These are phyloP conservation scores for Nemania sp. DNA, from an alignment of 2,329 filamentous ascomycete genomes.

Conservation along the genomic window DNA sequence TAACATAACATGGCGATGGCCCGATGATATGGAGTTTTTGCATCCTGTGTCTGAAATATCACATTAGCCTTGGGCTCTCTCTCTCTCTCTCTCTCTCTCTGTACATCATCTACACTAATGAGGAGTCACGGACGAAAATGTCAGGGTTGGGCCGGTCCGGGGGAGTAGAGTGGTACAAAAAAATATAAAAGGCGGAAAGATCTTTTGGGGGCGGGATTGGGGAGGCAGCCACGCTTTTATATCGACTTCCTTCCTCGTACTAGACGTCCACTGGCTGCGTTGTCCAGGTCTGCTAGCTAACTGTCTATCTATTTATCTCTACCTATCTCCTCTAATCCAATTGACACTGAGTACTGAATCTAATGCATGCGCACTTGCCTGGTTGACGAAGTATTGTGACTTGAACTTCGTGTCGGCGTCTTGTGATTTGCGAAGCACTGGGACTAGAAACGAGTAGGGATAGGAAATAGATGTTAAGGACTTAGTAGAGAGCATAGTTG, in stretches of 20 bases:
- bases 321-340: slow-evolving; percentile 24
- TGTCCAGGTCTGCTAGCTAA: slow-evolving; percentile 11
- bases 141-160: slow-evolving; percentile 19
- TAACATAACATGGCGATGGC: slow-evolving; percentile 11
- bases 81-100: no score
- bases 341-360: neutral
- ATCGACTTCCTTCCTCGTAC: neutral
- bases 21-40: slow-evolving; percentile 13
- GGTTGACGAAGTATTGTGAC: neutral
- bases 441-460: no score
- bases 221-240: neutral
- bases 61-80: slow-evolving; percentile 27
- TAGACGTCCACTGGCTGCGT: slow-evolving; percentile 10
- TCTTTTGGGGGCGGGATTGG: no score
- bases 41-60: slow-evolving; percentile 23
- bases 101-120: slow-evolving; percentile 38
- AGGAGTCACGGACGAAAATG: slow-evolving; percentile 33
- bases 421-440: neutral
- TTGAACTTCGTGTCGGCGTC: neutral
- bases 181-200: slow-evolving; percentile 20
- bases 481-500: no score
- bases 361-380: no score
- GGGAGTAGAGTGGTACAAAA: slow-evolving; percentile 20
- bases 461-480: no score
- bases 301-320: slow-evolving; percentile 13